Evolutionary conservation across 306 rosid genomes (phyloP).

Genomic region (Fragaria nilgerrensis): DNA sequence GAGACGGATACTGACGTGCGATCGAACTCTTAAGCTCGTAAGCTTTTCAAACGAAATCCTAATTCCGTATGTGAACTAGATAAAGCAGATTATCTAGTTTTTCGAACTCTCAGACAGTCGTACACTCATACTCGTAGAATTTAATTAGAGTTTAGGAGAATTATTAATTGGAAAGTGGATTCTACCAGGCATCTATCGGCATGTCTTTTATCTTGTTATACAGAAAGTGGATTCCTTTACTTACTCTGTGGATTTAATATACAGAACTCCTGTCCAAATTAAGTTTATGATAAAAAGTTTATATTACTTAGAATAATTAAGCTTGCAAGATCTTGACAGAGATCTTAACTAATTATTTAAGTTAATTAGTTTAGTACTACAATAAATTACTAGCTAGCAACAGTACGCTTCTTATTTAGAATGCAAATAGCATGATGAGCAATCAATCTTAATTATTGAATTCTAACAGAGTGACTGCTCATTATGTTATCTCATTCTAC

Average conservation of each 20-base stretch:
- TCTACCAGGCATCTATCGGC: background rate
- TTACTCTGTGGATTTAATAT: no score
- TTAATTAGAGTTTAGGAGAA: background rate
- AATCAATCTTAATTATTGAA: slow-evolving; percentile 46
- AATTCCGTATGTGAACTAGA: background rate
- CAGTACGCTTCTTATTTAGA: slow-evolving; percentile 9
- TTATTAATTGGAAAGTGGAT: background rate
- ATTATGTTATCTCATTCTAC: slow-evolving; percentile 49
- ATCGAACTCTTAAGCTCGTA: background rate
- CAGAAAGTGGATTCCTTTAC: no score
- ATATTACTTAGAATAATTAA: no score
- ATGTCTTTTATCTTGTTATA: background rate
- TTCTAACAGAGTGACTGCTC: slow-evolving; percentile 61
- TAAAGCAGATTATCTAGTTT: background rate
- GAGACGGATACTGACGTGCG: background rate
- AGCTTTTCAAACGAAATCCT: background rate
- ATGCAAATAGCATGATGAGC: slow-evolving; percentile 72
- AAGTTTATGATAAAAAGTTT: no score
- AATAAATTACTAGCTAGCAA: slow-evolving; percentile 2
- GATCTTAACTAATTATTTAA: background rate
- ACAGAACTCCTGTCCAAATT: no score
- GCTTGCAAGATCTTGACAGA: background rate
- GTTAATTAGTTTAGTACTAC: background rate
- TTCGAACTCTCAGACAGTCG: background rate
- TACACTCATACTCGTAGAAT: background rate